Evolutionary conservation across 352 stramenopile species (phyloP).

Genomic region (Phytophthora pluvialis): DNA sequence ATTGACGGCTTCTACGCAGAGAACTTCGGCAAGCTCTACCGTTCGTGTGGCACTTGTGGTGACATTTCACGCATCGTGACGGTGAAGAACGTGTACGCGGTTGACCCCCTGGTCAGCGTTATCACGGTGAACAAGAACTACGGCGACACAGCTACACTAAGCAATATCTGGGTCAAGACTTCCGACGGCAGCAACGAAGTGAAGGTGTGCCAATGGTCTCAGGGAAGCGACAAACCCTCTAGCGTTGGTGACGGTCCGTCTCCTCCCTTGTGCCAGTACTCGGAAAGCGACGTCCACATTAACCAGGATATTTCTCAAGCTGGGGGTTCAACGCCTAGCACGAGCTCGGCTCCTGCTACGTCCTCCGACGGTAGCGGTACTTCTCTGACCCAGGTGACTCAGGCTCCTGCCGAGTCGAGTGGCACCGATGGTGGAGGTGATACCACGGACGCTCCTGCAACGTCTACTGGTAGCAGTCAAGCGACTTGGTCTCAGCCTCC

Average conservation of each 20-base stretch:
- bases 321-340: conserved; percentile 15
- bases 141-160: conserved; percentile 44
- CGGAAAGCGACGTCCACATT: conserved; percentile 34
- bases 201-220: conserved; percentile 43
- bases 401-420: not conserved
- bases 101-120: conserved; percentile 38
- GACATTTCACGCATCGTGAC: conserved; percentile 34
- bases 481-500: too few relatives aligned
- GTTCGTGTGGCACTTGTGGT: too few relatives aligned
- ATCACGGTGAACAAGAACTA: conserved; percentile 54
- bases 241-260: conserved; percentile 38
- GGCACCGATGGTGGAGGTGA: not conserved
- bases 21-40: conserved; percentile 19
- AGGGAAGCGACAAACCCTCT: conserved; percentile 24
- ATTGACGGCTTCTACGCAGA: conserved; percentile 9
- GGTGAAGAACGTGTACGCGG: conserved; percentile 42
- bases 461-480: conserved; percentile 11
- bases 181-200: conserved; percentile 14
- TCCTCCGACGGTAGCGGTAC: not conserved
- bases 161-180: conserved; percentile 35
- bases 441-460: not conserved
- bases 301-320: conserved; percentile 26
- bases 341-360: not conserved
- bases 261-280: conserved; percentile 31
- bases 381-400: not conserved